Evolutionary conservation across 2,329 filamentous ascomycete genomes (phyloP).

Genomic region (Mycocentrospora acerina): DNA sequence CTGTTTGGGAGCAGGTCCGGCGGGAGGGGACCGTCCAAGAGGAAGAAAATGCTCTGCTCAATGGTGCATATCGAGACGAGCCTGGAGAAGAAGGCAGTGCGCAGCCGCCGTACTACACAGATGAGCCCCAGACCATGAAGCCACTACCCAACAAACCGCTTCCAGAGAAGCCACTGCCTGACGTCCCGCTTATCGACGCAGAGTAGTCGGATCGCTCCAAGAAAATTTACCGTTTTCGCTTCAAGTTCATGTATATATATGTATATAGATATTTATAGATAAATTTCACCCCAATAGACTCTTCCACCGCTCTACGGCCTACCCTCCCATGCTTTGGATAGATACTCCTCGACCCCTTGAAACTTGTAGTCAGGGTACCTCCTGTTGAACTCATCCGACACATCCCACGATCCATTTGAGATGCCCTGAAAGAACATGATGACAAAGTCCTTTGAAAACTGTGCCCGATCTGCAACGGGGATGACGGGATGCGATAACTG

Average conservation of each 20-base stretch:
- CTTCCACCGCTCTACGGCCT: constrained; percentile 38
- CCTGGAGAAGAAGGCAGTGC: constrained; percentile 19
- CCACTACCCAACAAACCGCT: constrained; percentile 34
- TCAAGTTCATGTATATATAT: too few species aligned
- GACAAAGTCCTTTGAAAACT: constrained; percentile 42
- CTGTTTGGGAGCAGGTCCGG: constrained; percentile 33
- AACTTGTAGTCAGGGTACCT: constrained; percentile 51
- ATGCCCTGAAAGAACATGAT: constrained; percentile 48
- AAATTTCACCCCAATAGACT: too few species aligned
- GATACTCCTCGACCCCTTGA: constrained; percentile 44
- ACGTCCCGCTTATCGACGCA: constrained; percentile 36
- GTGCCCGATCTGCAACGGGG: constrained; percentile 36
- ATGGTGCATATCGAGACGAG: constrained; percentile 26
- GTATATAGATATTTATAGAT: too few species aligned
- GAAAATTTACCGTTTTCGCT: too few species aligned
- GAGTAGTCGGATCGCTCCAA: too few species aligned
- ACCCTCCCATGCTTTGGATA: constrained; percentile 45
- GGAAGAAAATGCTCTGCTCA: constrained; percentile 21
- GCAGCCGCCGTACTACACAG: constrained; percentile 13
- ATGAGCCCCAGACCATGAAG: constrained; percentile 23
- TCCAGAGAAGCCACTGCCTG: constrained; percentile 38
- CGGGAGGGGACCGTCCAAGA: constrained; percentile 22
- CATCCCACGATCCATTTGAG: constrained; percentile 46
- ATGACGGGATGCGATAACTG: constrained; percentile 38
- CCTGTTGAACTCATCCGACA: constrained; percentile 50